Evolutionary conservation across 2,329 filamentous ascomycete genomes (phyloP), one percentile per base, ranked within the genome.

Genomic region (Phaeosphaeria sp.): DNA sequence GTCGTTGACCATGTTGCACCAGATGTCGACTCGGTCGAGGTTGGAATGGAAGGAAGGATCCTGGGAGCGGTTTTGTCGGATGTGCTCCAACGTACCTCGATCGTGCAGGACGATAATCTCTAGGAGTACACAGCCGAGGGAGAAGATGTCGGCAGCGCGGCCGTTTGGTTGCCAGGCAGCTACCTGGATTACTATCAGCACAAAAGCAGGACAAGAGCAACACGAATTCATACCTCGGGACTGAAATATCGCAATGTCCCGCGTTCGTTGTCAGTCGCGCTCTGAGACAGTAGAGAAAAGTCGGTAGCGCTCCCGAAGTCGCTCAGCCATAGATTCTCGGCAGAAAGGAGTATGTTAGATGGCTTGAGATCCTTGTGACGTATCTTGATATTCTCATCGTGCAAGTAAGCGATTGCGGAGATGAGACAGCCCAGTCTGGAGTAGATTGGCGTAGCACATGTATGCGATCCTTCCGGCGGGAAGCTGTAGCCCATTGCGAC

Each of bases 11-110:
- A 21, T 36, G 3, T 36, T 36, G 18, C 27, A 36, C 25, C 27
- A 36, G 15, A 6, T 9, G 9, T 88, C 90, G 90, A 92, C 18
- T 80, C 80, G 61, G 88, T 84, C 82, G 1, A 89, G 78, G 65
- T 91, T 90, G 62, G 85, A 85, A 76, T 92, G 89, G 72, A 90
- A 92, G 0, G 87, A 90, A 0, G 87, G 83, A 74, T 92, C 89
- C 13, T 83, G 80, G 1, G 53, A 54, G 20, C 54, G 46, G 27
- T 56, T 39, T 87, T 84, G 82, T 2, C 85, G 82, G 52, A 87
- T 84, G 59, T 87, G 86, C 69, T 90, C 89, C 58, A 91, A 77
- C 42, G 89, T 78, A 67, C 55, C 53, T 11, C 50, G 44, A 10
- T 33, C 7, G 15, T 58, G 50, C 6, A 90, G 87, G 21, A 86